A percentile compares a stretch with the other conserved stretches of the same genome.
Conservation (phyloP, 306 rosid species). For the Vicia faba region DNA sequence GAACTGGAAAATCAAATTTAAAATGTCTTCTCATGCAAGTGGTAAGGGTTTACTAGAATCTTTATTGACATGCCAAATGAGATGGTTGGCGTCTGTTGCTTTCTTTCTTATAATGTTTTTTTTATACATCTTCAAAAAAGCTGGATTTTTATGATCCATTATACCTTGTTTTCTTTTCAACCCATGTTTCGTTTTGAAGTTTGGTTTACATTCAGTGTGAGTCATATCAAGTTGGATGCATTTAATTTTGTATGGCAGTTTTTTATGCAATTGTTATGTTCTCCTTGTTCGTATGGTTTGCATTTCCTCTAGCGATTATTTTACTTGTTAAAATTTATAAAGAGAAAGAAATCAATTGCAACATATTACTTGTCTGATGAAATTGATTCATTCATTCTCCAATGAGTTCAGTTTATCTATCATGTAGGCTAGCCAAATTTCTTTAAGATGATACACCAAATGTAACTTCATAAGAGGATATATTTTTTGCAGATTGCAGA, state of each 20-base stretch:
- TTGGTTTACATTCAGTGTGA: slow-evolving; percentile 2
- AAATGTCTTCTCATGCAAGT: slow-evolving; percentile 94
- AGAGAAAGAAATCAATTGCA: neutral
- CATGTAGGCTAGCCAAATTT: slow-evolving; percentile 27
- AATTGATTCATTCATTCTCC: slow-evolving; percentile 11
- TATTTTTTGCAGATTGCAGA: slow-evolving; percentile 69
- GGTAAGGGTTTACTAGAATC: slow-evolving; percentile 53
- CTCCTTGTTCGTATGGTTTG: slow-evolving; percentile 4
- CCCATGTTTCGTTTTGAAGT: slow-evolving; percentile 6
- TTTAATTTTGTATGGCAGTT: slow-evolving; percentile 24
- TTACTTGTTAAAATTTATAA: slow-evolving; percentile 11
- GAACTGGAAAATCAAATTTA: slow-evolving; percentile 67
- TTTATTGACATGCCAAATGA: neutral
- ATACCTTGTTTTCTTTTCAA: slow-evolving; percentile 3
- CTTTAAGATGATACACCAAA: slow-evolving; percentile 7
- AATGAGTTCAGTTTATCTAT: slow-evolving; percentile 2
- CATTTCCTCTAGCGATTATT: slow-evolving; percentile 1
- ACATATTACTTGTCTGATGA: neutral
- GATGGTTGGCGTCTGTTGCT: slow-evolving; percentile 6
- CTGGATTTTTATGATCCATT: slow-evolving; percentile 13
- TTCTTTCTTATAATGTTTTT: slow-evolving; percentile 10
- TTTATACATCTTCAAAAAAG: neutral
- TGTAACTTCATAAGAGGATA: slow-evolving; percentile 11
- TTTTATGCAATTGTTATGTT: slow-evolving; percentile 2
- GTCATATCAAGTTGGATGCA: neutral